A percentile compares a stretch with the other conserved stretches of the same genome.
phyloP scores from a whole-genome alignment of 164 flowering plant species.

The Umbellularia californica region DNA sequence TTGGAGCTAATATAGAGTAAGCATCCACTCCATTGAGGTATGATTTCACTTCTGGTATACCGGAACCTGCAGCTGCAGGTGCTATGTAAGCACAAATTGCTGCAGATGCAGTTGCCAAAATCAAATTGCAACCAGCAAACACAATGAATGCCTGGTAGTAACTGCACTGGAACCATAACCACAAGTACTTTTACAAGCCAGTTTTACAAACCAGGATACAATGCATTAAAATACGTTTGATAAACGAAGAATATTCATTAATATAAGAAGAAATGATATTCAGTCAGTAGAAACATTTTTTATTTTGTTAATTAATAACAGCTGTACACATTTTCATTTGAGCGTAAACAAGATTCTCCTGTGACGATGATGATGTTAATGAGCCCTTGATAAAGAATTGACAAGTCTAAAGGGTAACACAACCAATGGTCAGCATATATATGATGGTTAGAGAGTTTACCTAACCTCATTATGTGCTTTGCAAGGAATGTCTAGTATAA shows the following conservation, averaged over 20 bases:
- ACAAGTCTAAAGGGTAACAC: no score
- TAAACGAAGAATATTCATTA: neutral
- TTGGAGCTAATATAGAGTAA: slow-evolving; percentile 75
- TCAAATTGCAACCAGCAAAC: slow-evolving; percentile 55
- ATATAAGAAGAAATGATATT: neutral
- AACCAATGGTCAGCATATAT: no score
- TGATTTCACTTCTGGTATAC: slow-evolving; percentile 89
- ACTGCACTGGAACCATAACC: slow-evolving; percentile 47
- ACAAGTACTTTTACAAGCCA: slow-evolving; percentile 8
- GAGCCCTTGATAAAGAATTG: no score
- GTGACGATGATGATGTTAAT: no score
- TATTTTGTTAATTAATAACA: neutral
- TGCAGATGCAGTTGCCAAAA: slow-evolving; percentile 58
- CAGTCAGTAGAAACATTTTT: neutral
- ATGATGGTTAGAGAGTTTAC: no score
- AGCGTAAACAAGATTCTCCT: no score
- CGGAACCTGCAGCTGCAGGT: slow-evolving; percentile 96
- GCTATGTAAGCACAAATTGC: slow-evolving; percentile 77
- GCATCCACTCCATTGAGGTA: slow-evolving; percentile 95
- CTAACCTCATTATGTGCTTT: no score
- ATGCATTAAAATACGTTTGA: neutral
- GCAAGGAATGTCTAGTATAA: no score
- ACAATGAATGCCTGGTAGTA: slow-evolving; percentile 54
- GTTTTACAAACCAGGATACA: neutral
- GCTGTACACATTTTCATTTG: neutral